Evolutionary conservation across 495 filamentous ascomycete species (phyloP).

Genomic region (Aspergillus mulundensis): DNA sequence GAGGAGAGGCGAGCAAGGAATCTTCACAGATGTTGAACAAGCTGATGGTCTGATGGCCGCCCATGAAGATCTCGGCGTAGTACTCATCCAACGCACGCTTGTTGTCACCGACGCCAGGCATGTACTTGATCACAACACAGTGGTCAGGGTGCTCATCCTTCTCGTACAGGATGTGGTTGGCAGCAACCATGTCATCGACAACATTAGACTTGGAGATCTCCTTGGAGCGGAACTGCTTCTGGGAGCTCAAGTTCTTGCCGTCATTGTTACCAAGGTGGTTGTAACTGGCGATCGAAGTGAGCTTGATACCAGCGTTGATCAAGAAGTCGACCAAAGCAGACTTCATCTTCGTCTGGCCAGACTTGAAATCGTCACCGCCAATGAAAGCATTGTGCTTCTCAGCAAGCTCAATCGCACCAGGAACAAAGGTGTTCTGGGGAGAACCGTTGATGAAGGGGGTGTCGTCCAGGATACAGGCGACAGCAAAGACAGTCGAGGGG

Average conservation of each 20-base stretch:
- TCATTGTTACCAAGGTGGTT: conserved; percentile 99
- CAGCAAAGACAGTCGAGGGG: conserved; percentile 92
- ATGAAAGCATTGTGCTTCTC: conserved; percentile 86
- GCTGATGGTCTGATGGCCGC: conserved; percentile 96
- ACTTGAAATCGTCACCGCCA: conserved; percentile 99
- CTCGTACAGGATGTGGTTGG: conserved; percentile 86
- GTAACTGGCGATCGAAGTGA: conserved; percentile 98
- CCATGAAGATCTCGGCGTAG: conserved; percentile 98
- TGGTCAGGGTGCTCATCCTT: conserved; percentile 85
- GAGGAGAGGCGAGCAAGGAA: conserved; percentile 90
- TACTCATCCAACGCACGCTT: conserved; percentile 99
- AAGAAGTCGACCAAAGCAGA: conserved; percentile 97
- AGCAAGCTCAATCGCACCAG: conserved; percentile 86
- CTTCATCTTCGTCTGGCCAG: conserved; percentile 99
- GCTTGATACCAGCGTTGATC: conserved; percentile 97
- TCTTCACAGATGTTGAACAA: conserved; percentile 99
- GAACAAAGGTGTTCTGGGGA: conserved; percentile 98
- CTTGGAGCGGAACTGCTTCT: conserved; percentile 98
- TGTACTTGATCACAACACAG: conserved; percentile 95
- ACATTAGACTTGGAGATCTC: conserved; percentile 99
- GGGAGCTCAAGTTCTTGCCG: conserved; percentile 95
- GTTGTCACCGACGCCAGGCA: conserved; percentile 98
- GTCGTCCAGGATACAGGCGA: conserved; percentile 86
- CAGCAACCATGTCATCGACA: conserved; percentile 98
- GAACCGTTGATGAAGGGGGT: conserved; percentile 99